Conservation (phyloP, 164 flowering plant genomes). For the Liquidambar formosana region DNA sequence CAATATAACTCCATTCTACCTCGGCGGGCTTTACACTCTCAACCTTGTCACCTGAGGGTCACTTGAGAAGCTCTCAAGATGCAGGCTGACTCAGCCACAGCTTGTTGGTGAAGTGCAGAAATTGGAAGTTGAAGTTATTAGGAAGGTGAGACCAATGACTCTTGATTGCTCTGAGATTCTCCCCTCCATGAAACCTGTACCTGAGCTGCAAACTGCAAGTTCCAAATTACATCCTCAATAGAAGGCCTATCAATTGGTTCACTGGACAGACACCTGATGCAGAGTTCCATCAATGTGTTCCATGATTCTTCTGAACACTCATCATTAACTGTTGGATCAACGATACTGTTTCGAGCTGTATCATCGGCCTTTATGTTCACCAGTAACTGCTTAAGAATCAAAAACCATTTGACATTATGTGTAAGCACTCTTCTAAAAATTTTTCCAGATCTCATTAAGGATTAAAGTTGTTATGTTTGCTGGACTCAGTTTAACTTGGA, state of each 20-base stretch:
- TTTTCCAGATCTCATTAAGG: too few species aligned
- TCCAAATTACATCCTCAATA: slow-evolving; percentile 91
- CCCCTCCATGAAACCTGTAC: slow-evolving; percentile 73
- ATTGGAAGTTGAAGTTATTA: not conserved
- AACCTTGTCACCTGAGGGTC: too few species aligned
- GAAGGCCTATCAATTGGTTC: slow-evolving; percentile 78
- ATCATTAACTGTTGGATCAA: slow-evolving; percentile 46
- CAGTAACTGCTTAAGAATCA: slow-evolving; percentile 44
- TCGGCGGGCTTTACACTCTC: too few species aligned
- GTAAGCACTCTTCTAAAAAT: too few species aligned
- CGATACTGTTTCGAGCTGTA: slow-evolving; percentile 44
- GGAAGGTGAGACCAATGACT: slow-evolving; percentile 50
- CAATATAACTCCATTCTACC: too few species aligned
- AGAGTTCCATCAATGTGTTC: slow-evolving; percentile 76
- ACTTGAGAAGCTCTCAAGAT: too few species aligned
- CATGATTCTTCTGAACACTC: slow-evolving; percentile 62
- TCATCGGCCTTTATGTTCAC: slow-evolving; percentile 42
- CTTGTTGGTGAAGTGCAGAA: too few species aligned
- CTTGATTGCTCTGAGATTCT: slow-evolving; percentile 66
- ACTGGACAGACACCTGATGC: slow-evolving; percentile 54
- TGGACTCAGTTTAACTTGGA: too few species aligned
- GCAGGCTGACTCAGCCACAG: too few species aligned
- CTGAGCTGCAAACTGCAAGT: slow-evolving; percentile 96
- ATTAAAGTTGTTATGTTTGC: too few species aligned
- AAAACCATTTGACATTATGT: too few species aligned